phyloP scores from a whole-genome alignment of 345 rosid genomes.

The Pistacia vera region DNA sequence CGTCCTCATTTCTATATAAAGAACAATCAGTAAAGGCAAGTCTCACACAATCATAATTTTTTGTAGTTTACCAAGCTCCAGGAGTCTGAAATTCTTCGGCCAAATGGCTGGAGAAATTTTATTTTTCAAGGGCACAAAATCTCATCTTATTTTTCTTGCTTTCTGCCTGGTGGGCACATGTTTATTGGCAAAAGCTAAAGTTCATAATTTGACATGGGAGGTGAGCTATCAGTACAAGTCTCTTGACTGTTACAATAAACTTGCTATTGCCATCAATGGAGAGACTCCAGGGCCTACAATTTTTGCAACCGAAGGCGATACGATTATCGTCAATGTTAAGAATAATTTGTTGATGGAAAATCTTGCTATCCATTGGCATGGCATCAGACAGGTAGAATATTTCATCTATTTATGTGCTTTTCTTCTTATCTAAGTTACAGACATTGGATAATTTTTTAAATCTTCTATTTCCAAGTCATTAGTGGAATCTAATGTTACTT shows the following conservation, averaged over 20 bases:
- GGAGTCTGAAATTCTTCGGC: not conserved
- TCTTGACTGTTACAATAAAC: constrained; percentile 24
- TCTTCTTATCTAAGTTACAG: not conserved
- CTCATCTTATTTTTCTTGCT: not conserved
- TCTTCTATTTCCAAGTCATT: not conserved
- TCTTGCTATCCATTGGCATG: constrained; percentile 54
- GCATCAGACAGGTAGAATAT: constrained; percentile 35
- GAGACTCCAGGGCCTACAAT: constrained; percentile 29
- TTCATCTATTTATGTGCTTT: not conserved
- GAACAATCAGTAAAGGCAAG: not conserved
- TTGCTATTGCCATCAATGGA: constrained; percentile 27
- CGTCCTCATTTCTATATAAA: not conserved
- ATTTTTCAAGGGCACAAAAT: not conserved
- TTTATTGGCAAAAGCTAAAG: constrained; percentile 6
- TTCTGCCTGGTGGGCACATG: not conserved
- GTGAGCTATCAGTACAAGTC: constrained; percentile 23
- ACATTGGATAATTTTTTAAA: not conserved
- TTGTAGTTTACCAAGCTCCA: not conserved
- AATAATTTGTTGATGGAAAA: constrained; percentile 24
- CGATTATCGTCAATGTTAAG: constrained; percentile 4
- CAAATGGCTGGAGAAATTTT: not conserved
- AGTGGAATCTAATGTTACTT: not conserved
- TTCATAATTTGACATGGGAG: constrained; percentile 19
- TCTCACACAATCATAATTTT: not conserved
- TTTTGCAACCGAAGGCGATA: constrained; percentile 22